These are phyloP conservation scores for Pyrus betulifolia DNA, from an alignment of 306 rosid species.

Conservation along the genomic window DNA sequence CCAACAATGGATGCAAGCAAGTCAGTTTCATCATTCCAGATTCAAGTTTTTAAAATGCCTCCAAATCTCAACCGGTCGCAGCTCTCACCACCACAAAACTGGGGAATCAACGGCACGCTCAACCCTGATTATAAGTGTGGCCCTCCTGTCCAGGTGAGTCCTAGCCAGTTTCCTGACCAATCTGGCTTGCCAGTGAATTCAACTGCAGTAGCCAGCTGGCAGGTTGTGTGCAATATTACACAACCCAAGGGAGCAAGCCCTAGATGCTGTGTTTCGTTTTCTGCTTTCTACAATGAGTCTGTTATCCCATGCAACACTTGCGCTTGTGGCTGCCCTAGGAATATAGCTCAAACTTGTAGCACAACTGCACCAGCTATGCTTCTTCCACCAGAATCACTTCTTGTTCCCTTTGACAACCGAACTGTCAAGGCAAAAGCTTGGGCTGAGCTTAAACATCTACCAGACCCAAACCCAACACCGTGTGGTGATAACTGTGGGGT, in stretches of 20 bases:
- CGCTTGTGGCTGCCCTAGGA: conserved; percentile 86
- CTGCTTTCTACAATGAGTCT: conserved; percentile 85
- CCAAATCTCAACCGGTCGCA: conserved; percentile 64
- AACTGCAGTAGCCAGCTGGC: conserved; percentile 91
- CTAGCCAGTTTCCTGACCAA: conserved; percentile 54
- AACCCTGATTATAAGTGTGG: conserved; percentile 84
- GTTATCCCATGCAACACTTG: conserved; percentile 89
- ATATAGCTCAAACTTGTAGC: conserved; percentile 54
- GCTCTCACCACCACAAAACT: conserved; percentile 76
- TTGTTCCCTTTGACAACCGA: conserved; percentile 86
- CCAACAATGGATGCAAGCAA: conserved; percentile 65
- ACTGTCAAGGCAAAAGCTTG: conserved; percentile 57
- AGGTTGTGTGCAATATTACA: conserved; percentile 90
- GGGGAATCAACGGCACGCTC: conserved; percentile 66
- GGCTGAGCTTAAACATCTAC: conserved; percentile 57
- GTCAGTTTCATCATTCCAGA: conserved; percentile 74
- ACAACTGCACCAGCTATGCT: conserved; percentile 64
- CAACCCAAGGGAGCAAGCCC: conserved; percentile 37
- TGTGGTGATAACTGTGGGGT: conserved; percentile 95
- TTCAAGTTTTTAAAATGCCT: conserved; percentile 89
- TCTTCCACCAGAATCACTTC: conserved; percentile 80
- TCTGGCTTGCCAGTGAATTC: conserved; percentile 54
- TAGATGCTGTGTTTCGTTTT: conserved; percentile 91
- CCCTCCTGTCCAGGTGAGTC: conserved; percentile 71
- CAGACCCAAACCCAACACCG: conserved; percentile 59